Evolutionary conservation across 257 asterid genomes (phyloP).

Genomic region (Jacaranda mimosifolia): DNA sequence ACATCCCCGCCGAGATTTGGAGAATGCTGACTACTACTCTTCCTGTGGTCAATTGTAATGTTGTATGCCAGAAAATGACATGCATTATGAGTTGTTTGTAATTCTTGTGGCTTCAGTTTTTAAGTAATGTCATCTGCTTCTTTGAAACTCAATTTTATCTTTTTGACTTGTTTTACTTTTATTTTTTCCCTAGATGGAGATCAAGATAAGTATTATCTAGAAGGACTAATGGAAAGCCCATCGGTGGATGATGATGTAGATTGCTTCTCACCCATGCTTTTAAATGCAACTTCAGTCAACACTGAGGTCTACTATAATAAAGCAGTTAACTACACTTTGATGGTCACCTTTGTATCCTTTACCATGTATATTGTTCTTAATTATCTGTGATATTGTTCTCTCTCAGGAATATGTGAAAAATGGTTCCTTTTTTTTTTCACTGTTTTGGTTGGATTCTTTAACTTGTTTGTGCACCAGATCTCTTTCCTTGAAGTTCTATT

Average conservation of each 20-base stretch:
- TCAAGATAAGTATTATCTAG: constrained; percentile 78
- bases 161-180: constrained; percentile 28
- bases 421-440: constrained; percentile 25
- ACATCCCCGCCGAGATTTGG: no score
- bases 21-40: no score
- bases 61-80: background rate
- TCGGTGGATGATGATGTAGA: constrained; percentile 93
- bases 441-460: constrained; percentile 58
- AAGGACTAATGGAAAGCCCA: constrained; percentile 98
- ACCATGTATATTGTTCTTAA: constrained; percentile 29
- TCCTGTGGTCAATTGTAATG: background rate
- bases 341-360: constrained; percentile 99
- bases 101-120: constrained; percentile 8
- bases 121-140: background rate
- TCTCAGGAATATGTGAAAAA: constrained; percentile 3
- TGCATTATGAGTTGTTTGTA: background rate
- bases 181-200: constrained; percentile 73
- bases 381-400: constrained; percentile 12
- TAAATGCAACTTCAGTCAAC: constrained; percentile 92
- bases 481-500: constrained; percentile 94
- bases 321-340: constrained; percentile 95
- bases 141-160: constrained; percentile 18
- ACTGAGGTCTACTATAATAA: constrained; percentile 89
- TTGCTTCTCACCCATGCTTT: constrained; percentile 93
- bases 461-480: constrained; percentile 58